Evolutionary conservation across 1,284 basidiomycete species (phyloP).

Genomic region (Ganoderma meredithae): DNA sequence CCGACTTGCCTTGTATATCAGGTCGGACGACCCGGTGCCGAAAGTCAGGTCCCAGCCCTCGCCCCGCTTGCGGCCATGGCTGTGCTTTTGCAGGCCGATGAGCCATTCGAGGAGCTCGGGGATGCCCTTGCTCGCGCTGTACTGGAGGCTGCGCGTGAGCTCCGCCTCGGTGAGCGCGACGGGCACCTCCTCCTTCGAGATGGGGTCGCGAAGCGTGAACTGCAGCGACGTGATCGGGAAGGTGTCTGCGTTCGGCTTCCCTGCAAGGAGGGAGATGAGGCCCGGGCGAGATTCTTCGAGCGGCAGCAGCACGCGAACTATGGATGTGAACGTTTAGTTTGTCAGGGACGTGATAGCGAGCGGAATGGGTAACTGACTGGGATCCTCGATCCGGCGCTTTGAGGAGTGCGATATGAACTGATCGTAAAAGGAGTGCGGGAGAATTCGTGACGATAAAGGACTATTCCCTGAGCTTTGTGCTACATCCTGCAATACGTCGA

Average conservation of each 20-base stretch:
- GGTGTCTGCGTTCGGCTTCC: conserved; percentile 87
- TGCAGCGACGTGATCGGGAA: conserved; percentile 89
- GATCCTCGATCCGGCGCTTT: conserved; percentile 59
- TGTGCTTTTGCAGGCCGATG: conserved; percentile 66
- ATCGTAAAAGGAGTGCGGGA: conserved; percentile 58
- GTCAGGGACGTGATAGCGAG: background rate
- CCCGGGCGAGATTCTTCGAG: conserved; percentile 77
- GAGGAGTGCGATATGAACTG: conserved; percentile 61
- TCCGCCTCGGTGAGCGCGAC: conserved; percentile 62
- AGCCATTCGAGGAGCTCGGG: conserved; percentile 72
- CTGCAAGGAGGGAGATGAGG: conserved; percentile 85
- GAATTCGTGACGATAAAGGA: conserved; percentile 20
- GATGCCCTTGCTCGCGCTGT: conserved; percentile 80
- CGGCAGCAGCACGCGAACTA: conserved; percentile 62
- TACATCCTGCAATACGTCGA: background rate
- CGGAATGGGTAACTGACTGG: conserved; percentile 52
- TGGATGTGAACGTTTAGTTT: background rate
- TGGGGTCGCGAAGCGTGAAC: conserved; percentile 57
- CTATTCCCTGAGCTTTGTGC: background rate
- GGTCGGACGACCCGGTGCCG: conserved; percentile 88
- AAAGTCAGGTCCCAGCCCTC: conserved; percentile 79
- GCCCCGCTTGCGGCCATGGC: conserved; percentile 63
- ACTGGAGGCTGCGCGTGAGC: conserved; percentile 75
- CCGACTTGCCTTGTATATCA: conserved; percentile 79
- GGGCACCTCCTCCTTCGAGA: conserved; percentile 48